These are phyloP conservation scores for Beauveria scarabaeidicola DNA, from an alignment of 2,329 filamentous ascomycete species.

Conservation along the genomic window DNA sequence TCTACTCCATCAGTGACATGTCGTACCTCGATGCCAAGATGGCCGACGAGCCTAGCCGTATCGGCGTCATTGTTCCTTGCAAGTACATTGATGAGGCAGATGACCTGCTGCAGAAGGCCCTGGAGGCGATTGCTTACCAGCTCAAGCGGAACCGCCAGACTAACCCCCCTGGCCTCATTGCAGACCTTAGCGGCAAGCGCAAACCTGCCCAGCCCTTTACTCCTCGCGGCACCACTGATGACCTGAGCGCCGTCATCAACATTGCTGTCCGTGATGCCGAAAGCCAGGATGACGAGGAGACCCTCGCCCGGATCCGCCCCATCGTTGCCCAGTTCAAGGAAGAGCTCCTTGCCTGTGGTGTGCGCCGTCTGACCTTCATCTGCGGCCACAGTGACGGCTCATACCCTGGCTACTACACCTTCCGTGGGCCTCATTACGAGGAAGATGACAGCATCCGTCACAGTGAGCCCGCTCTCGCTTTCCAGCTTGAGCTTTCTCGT, in stretches of 20 bases:
- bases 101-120: conserved; percentile 71
- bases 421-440: conserved; percentile 81
- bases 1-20: conserved; percentile 95
- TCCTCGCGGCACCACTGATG: conserved; percentile 47
- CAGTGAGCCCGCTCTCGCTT: conserved; percentile 90
- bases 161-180: conserved; percentile 50
- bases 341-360: conserved; percentile 70
- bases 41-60: conserved; percentile 69
- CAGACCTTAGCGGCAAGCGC: conserved; percentile 67
- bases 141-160: conserved; percentile 48
- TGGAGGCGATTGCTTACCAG: conserved; percentile 68
- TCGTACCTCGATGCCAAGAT: conserved; percentile 71
- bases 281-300: conserved; percentile 71
- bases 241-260: conserved; percentile 87
- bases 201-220: conserved; percentile 28
- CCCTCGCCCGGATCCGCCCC: conserved; percentile 63
- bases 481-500: conserved; percentile 93
- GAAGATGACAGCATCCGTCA: conserved; percentile 97
- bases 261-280: conserved; percentile 86
- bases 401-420: conserved; percentile 96
- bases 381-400: conserved; percentile 90
- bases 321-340: conserved; percentile 75
- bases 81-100: conserved; percentile 92
- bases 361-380: conserved; percentile 91
- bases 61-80: conserved; percentile 90